phyloP scores from a whole-genome alignment of 2,329 filamentous ascomycete genomes.

The Apiospora aurea region DNA sequence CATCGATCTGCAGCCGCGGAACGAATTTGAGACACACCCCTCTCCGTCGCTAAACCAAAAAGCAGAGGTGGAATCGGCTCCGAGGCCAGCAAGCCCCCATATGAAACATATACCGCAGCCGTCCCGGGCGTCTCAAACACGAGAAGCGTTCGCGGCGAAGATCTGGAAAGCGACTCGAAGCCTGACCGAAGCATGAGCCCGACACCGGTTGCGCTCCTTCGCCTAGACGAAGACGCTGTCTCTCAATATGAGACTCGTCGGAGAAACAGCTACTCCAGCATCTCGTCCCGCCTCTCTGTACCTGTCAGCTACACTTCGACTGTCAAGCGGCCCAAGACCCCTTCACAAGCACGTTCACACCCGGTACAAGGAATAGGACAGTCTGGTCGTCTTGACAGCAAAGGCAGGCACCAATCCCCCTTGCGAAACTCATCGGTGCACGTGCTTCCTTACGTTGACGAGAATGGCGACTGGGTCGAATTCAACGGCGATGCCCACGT shows the following conservation, averaged over 20 bases:
- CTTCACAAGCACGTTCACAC: conserved; percentile 1
- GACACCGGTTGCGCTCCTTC: neutral
- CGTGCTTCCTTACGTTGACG: conserved; percentile 13
- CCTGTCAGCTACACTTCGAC: neutral
- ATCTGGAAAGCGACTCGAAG: neutral
- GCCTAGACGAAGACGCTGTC: conserved; percentile 14
- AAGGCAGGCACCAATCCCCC: neutral
- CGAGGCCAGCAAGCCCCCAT: neutral
- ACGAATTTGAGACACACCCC: conserved; percentile 11
- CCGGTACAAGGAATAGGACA: neutral
- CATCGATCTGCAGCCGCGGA: conserved; percentile 3
- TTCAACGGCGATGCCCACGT: neutral
- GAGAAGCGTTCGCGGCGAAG: neutral
- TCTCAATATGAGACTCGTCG: conserved; percentile 5
- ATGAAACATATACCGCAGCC: conserved; percentile 4
- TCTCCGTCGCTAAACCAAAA: neutral
- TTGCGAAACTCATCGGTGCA: neutral
- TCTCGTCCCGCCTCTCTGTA: neutral
- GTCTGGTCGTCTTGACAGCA: neutral
- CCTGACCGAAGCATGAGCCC: conserved; percentile 14
- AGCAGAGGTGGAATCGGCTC: neutral
- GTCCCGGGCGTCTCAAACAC: neutral
- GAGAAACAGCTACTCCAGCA: neutral
- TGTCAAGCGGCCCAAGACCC: neutral
- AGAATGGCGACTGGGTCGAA: conserved; percentile 6